phyloP scores from a whole-genome alignment of 148 eudicot species.

The Polygonum aviculare region DNA sequence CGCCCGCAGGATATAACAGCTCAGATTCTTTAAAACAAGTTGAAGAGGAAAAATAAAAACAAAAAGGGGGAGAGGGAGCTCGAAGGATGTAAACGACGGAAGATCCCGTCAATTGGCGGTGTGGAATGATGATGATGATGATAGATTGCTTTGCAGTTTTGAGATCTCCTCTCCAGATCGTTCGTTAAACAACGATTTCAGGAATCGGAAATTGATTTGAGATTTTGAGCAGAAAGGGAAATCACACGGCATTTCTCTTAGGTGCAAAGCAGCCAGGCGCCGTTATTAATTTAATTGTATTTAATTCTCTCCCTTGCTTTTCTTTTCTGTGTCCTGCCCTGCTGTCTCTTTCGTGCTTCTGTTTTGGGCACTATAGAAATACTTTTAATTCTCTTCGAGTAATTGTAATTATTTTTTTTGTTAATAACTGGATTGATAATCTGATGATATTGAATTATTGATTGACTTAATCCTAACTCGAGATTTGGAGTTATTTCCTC shows the following conservation, averaged over 20 bases:
- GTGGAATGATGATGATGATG: background rate
- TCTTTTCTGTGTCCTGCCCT: background rate
- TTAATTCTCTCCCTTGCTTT: background rate
- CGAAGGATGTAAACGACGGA: background rate
- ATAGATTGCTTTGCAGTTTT: background rate
- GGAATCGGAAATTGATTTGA: background rate
- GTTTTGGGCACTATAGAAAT: background rate
- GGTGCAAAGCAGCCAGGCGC: constrained; percentile 5
- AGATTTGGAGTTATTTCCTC: too few relatives aligned
- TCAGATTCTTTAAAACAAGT: background rate
- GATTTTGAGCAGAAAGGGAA: background rate
- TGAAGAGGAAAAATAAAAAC: background rate
- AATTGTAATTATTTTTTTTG: too few relatives aligned
- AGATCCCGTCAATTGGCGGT: background rate
- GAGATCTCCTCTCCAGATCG: constrained; percentile 4
- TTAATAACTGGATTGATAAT: too few relatives aligned
- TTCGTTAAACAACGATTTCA: background rate
- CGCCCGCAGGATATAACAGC: background rate
- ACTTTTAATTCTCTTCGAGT: too few relatives aligned
- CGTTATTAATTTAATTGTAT: background rate
- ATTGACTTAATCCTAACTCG: too few relatives aligned
- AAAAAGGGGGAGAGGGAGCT: background rate
- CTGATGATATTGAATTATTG: too few relatives aligned
- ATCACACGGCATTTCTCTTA: constrained; percentile 3
- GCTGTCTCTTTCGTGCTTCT: background rate